Percentiles rank a stretch among this genome's conserved stretches.
These are phyloP conservation scores for Asterophora lycoperdoides DNA, from an alignment of 768 basidiomycete genomes.

Conservation along the genomic window DNA sequence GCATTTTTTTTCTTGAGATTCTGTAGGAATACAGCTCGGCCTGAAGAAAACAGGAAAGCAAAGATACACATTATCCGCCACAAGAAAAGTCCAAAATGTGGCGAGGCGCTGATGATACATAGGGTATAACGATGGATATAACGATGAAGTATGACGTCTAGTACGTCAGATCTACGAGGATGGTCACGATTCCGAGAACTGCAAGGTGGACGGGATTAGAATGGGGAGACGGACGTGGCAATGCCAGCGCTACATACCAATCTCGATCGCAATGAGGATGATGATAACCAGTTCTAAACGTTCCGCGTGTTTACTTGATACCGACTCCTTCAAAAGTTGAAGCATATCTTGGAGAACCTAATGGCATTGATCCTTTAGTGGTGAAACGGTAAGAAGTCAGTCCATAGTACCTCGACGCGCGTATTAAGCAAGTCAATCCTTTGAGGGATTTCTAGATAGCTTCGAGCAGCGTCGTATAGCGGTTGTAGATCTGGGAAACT, in stretches of 20 bases:
- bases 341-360: constrained; percentile 97
- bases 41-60: not conserved
- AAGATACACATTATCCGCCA: not conserved
- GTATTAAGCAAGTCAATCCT: constrained; percentile 90
- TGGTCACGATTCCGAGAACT: constrained; percentile 90
- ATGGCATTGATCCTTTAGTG: not conserved
- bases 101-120: not conserved
- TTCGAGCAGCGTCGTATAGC: constrained; percentile 87
- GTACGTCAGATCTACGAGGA: constrained; percentile 77
- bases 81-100: not conserved
- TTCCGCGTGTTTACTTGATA: constrained; percentile 86
- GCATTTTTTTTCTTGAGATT: not conserved
- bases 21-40: constrained; percentile 1
- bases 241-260: constrained; percentile 43
- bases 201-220: constrained; percentile 46
- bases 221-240: constrained; percentile 5
- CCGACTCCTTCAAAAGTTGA: constrained; percentile 90
- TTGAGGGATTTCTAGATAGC: constrained; percentile 93
- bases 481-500: constrained; percentile 94
- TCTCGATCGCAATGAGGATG: constrained; percentile 84
- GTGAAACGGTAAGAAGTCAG: constrained; percentile 1
- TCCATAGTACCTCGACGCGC: constrained; percentile 71
- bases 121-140: not conserved
- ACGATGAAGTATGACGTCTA: not conserved
- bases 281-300: constrained; percentile 92